Conservation (phyloP, 139 green algal species). For the Edaphochlamys debaryana region DNA sequence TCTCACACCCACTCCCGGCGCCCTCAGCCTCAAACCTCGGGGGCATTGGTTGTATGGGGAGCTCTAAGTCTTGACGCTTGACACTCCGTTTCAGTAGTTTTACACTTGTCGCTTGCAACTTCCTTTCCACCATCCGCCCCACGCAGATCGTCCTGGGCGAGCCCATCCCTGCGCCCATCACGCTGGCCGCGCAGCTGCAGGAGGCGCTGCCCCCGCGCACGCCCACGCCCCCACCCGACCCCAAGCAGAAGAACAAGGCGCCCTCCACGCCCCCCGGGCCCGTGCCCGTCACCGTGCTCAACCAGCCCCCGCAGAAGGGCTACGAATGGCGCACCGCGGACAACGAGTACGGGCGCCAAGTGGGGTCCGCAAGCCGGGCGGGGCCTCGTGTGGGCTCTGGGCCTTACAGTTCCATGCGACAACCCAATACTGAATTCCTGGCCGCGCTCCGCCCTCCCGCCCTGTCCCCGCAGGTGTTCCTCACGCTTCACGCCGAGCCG, state of each 20-base stretch:
- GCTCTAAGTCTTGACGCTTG: no score
- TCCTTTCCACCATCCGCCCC: no score
- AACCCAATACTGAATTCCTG: background rate
- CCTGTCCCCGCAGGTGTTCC: background rate
- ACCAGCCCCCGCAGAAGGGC: constrained; percentile 10
- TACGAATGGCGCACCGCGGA: constrained; percentile 21
- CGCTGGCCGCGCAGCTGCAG: constrained; percentile 30
- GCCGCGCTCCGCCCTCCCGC: background rate
- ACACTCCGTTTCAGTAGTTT: no score
- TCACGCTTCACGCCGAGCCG: constrained; percentile 30
- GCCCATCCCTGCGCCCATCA: constrained; percentile 12
- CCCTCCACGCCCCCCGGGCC: background rate
- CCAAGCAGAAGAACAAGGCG: background rate
- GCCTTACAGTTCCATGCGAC: no score
- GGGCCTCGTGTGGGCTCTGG: no score
- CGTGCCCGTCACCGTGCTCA: background rate
- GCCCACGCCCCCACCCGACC: background rate
- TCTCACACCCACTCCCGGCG: no score
- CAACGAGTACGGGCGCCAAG: constrained; percentile 30
- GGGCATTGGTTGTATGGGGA: no score
- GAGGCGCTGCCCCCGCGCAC: background rate
- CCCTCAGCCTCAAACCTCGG: no score
- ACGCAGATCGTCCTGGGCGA: constrained; percentile 28
- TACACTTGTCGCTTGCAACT: no score
- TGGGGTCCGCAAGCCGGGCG: no score